Evolutionary conservation across 768 basidiomycete genomes (phyloP), one percentile per base, ranked within the genome.

Genomic region (Imleria badia): DNA sequence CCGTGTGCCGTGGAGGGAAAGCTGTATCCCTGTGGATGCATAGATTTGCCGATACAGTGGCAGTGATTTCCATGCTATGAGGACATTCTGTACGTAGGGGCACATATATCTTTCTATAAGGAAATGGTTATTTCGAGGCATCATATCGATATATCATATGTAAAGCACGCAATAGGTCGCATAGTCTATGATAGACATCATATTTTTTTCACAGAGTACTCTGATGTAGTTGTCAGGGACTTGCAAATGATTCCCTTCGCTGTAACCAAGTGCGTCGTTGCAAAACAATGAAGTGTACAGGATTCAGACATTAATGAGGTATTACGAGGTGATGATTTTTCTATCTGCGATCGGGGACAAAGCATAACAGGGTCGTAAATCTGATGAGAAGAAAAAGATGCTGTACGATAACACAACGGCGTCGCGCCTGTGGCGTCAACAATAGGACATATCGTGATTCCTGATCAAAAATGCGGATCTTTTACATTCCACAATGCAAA

Each of bases 111-210:
- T 52, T 51, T 51, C 45, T 30, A 35, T 47, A n/a, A 39, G 8
- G 31, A 51, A 56, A 17, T 26, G 17, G 46, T 54, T 67, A 64
- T 63, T 63, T 65, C 50, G 20, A 39, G 46, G 56, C 59, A 65
- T 67, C 56, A 19, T 54, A 56, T 54, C 44, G 56, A 41, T 42
- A 65, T 48, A 65, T 48, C 65, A 67, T 52, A 67, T 65, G 60
- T 67, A 67, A 53, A 65, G 29, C 58, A 58, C 50, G 38, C 66
- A 66, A 55, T 3, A 38, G 31, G 42, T 55, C 14, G 29, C 48
- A 57, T 59, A 41, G 52, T 59, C 55, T 56, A 64, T 36, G 54
- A 48, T 60, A 69, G 54, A 52, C 50, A 33, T 43, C 51, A 42
- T 62, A 67, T 62, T 64, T 56, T 44, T 41, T 26, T 45, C 36